Conservation (phyloP, 2,329 filamentous ascomycete species). For the Tympanopsis confertula region DNA sequence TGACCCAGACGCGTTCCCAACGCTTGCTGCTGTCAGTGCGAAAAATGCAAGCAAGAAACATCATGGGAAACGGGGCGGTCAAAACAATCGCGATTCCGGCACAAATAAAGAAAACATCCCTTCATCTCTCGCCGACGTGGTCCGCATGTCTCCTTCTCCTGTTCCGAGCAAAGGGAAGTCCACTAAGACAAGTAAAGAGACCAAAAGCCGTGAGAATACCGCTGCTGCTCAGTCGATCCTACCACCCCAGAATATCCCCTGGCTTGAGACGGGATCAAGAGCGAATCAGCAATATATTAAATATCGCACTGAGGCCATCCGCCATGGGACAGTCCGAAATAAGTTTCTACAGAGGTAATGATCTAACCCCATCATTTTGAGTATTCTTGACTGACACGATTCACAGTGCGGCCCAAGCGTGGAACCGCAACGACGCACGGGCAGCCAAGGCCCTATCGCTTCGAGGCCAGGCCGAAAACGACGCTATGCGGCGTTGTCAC, state of each 20-base stretch:
- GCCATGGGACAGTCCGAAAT: slow-evolving; percentile 1
- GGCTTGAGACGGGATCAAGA: slow-evolving; percentile 53
- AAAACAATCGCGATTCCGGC: slow-evolving; percentile 39
- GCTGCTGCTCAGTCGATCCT: slow-evolving; percentile 27
- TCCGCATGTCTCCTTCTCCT: slow-evolving; percentile 55
- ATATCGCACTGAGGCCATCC: slow-evolving; percentile 25
- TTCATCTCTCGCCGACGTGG: slow-evolving; percentile 52
- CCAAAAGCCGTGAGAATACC: background rate
- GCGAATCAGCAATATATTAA: slow-evolving; percentile 58
- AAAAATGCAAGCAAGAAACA: slow-evolving; percentile 41
- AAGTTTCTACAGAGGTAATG: slow-evolving; percentile 25
- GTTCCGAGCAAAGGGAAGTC: slow-evolving; percentile 18
- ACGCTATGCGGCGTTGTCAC: slow-evolving; percentile 59
- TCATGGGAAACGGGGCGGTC: slow-evolving; percentile 41
- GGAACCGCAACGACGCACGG: slow-evolving; percentile 59
- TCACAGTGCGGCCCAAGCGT: slow-evolving; percentile 59
- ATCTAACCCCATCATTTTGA: slow-evolving; percentile 53
- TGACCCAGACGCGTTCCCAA: slow-evolving; percentile 58
- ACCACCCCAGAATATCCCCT: slow-evolving; percentile 54
- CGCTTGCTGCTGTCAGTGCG: slow-evolving; percentile 39
- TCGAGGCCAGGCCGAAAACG: slow-evolving; percentile 57
- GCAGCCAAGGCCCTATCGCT: slow-evolving; percentile 57
- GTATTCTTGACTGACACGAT: slow-evolving; percentile 58
- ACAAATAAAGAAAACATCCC: slow-evolving; percentile 27
- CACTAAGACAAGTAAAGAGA: background rate